These are phyloP conservation scores for Penicillium italicum DNA, from an alignment of 2,329 filamentous ascomycete species.

Conservation along the genomic window DNA sequence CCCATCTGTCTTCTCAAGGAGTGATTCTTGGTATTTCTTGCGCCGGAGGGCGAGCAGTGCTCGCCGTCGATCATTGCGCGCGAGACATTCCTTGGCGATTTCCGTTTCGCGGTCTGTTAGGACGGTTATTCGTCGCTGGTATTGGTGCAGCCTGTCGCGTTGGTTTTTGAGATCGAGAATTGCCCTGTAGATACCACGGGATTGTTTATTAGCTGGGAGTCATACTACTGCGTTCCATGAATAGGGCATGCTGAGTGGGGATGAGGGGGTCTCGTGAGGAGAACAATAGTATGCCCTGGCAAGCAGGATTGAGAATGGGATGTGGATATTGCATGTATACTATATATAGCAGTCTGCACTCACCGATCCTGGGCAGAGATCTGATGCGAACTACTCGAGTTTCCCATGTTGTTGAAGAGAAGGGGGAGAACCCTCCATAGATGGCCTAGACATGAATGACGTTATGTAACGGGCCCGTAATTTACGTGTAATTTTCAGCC, in stretches of 20 bases:
- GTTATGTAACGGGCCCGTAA: slow-evolving; percentile 14
- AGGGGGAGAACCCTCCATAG: background rate
- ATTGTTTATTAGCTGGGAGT: slow-evolving; percentile 3
- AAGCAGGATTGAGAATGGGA: background rate
- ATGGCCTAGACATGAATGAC: slow-evolving; percentile 13
- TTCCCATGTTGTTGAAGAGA: slow-evolving; percentile 54
- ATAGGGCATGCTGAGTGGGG: background rate
- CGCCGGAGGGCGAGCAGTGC: slow-evolving; percentile 84
- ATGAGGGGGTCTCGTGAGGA: slow-evolving; percentile 16
- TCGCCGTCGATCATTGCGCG: slow-evolving; percentile 71
- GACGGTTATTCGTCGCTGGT: slow-evolving; percentile 82
- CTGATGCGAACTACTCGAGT: slow-evolving; percentile 60
- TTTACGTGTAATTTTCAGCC: slow-evolving; percentile 19
- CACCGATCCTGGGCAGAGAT: slow-evolving; percentile 84
- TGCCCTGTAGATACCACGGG: slow-evolving; percentile 57
- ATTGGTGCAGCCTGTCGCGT: slow-evolving; percentile 94
- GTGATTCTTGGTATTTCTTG: slow-evolving; percentile 94
- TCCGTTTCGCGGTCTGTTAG: slow-evolving; percentile 84
- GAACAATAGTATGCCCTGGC: background rate
- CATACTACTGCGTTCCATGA: background rate
- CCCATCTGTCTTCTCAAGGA: slow-evolving; percentile 82
- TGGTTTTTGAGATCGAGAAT: slow-evolving; percentile 98
- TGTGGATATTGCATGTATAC: background rate
- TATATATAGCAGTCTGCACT: slow-evolving; percentile 26
- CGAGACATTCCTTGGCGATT: slow-evolving; percentile 78